Evolutionary conservation across 495 filamentous ascomycete genomes (phyloP).

Genomic region (Tuber microsphaerosporum): DNA sequence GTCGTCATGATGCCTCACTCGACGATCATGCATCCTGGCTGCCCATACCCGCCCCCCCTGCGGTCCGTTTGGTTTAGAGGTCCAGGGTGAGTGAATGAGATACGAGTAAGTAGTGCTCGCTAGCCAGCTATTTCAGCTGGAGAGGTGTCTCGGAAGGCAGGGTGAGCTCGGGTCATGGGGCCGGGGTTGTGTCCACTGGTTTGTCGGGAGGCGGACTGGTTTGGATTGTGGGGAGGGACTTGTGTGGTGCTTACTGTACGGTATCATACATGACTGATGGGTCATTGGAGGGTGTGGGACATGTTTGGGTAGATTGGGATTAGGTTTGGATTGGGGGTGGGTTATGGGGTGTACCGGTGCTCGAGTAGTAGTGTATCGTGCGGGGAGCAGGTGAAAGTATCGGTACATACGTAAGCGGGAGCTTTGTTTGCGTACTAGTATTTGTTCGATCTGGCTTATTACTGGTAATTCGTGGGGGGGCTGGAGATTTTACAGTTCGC

Average conservation of each 20-base stretch:
- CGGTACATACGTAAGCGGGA: too few relatives aligned
- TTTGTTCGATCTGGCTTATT: not conserved
- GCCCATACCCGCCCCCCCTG: too few relatives aligned
- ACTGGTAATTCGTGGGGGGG: not conserved
- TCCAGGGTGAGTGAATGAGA: too few relatives aligned
- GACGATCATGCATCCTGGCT: not conserved
- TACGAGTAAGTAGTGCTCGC: not conserved
- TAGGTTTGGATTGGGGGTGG: not conserved
- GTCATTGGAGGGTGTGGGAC: not conserved
- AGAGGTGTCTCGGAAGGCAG: not conserved
- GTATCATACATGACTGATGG: too few relatives aligned
- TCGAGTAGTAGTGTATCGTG: too few relatives aligned
- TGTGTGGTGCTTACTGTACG: not conserved
- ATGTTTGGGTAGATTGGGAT: not conserved
- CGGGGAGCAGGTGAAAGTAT: too few relatives aligned
- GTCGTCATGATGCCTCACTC: not conserved
- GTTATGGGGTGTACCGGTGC: too few relatives aligned
- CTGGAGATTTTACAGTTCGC: not conserved
- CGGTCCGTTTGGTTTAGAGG: too few relatives aligned
- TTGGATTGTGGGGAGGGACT: not conserved
- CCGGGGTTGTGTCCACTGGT: not conserved
- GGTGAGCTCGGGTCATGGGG: not conserved
- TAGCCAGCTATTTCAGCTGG: not conserved
- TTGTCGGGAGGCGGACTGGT: not conserved
- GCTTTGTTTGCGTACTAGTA: too few relatives aligned